Base-by-base conservation (phyloP, 2,329 filamentous ascomycete species). In the Fusarium ramigenum region DNA sequence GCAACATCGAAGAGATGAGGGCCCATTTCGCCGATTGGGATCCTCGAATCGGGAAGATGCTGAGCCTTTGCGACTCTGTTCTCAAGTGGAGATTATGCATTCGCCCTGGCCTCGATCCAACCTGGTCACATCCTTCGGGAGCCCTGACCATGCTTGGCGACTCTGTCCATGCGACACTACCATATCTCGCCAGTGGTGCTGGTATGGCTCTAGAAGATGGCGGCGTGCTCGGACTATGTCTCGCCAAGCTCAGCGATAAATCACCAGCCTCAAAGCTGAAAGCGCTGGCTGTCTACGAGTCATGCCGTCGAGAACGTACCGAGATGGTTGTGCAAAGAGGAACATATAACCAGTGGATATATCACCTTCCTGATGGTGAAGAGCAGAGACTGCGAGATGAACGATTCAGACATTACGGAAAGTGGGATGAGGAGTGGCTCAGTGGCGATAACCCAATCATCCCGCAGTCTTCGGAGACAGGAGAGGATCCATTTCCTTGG, bases 41-140 rank as follows among this genome's bases (percentile, higher is more conserved):
- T 73, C 87, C 88, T 2, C 81, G 82, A 2, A 87, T 89, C 40
- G 80, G 84, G 23, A 91, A 91, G 76, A 82, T 91, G 9, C 82
- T 91, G 2, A 80, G 81, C 0, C 83, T 91, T 23, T 91, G 89
- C 76, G 82, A 89, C 47, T 87, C 85, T 0, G 88, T 91, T 1
- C 84, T 83, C 9, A 92, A 91, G 78, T 92, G 89, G 89, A 83
- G 87, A 4, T 80, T 91, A 1, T 89, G 87, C 78, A 90, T 89
- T 64, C 84, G 89, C 2, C 85, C 85, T 2, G 85, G 85, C 9
- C 83, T 90, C 42, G 80, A 81, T n/a, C 79, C 80, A 10, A 77
- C 78, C 2, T 92, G 90, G 90, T 87, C 84, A 1, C 86, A 91
- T 70, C 80, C 85, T 0, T 87, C 84, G 85, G 50, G 83, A 2